Conservation (phyloP, 345 rosid genomes). For the Linum trigynum region DNA sequence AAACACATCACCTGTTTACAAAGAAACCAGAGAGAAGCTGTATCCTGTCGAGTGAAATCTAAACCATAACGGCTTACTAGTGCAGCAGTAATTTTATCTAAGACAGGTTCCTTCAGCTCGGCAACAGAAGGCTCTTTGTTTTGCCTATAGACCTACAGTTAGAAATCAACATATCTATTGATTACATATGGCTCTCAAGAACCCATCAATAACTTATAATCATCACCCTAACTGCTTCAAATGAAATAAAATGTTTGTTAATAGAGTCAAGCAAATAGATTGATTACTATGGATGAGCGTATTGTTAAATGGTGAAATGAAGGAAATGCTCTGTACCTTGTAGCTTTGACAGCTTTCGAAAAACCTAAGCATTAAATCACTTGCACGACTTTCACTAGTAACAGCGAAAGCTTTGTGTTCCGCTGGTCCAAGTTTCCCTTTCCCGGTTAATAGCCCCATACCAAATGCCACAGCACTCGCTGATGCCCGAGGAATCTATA, state of each 20-base stretch:
- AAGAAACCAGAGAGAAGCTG: constrained; percentile 83
- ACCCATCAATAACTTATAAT: neutral
- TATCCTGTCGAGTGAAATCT: constrained; percentile 62
- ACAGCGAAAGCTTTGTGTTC: constrained; percentile 75
- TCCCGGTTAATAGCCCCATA: constrained; percentile 77
- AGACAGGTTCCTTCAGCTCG: constrained; percentile 71
- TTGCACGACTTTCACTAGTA: constrained; percentile 84
- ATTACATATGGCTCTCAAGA: neutral
- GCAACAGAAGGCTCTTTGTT: constrained; percentile 58
- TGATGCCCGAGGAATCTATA: constrained; percentile 83
- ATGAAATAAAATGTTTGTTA: neutral
- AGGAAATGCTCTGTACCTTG: constrained; percentile 41
- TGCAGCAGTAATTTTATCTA: constrained; percentile 63
- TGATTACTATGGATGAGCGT: neutral
- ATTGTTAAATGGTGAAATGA: neutral
- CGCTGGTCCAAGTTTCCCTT: constrained; percentile 76
- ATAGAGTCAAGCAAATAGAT: neutral
- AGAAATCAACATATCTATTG: constrained; percentile 7
- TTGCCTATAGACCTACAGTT: constrained; percentile 45
- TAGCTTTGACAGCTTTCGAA: constrained; percentile 75
- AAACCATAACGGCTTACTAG: constrained; percentile 46
- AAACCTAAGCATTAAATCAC: constrained; percentile 75
- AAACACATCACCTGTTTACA: constrained; percentile 63
- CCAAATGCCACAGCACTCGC: constrained; percentile 99
- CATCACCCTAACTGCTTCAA: neutral